phyloP scores from a whole-genome alignment of 2,329 filamentous ascomycete genomes.

The Dactylellina haptotyla region DNA sequence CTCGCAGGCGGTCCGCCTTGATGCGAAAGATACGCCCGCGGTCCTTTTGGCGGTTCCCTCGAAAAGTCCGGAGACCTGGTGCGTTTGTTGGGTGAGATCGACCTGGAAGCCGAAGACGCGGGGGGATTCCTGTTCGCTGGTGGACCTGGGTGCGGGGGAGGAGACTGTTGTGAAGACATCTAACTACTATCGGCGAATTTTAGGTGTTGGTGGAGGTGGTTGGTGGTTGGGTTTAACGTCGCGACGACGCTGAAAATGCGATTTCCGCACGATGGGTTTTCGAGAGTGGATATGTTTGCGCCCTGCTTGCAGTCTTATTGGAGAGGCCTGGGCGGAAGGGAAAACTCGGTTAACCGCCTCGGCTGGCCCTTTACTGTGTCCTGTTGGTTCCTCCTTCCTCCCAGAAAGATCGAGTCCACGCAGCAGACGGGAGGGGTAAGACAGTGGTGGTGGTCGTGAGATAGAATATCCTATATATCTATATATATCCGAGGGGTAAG shows the following conservation, averaged over 20 bases:
- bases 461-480: not conserved
- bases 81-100: conserved; percentile 42
- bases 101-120: conserved; percentile 32
- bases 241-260: conserved; percentile 19
- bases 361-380: conserved; percentile 42
- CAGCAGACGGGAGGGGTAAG: not conserved
- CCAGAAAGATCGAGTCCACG: not conserved
- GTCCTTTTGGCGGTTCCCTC: conserved; percentile 43
- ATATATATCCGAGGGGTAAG: not conserved
- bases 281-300: not conserved
- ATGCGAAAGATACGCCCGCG: conserved; percentile 48
- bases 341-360: conserved; percentile 44
- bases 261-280: not conserved
- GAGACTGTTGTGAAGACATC: conserved; percentile 49
- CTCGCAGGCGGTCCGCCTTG: conserved; percentile 35
- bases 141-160: conserved; percentile 38
- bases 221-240: too few relatives aligned
- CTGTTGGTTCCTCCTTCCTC: conserved; percentile 31
- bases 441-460: not conserved
- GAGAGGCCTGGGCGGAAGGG: not conserved
- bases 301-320: conserved; percentile 11
- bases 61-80: conserved; percentile 43
- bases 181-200: conserved; percentile 6
- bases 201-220: not conserved
- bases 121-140: conserved; percentile 36